These are phyloP conservation scores for Cryptococcus neoformans DNA, from an alignment of 1,284 basidiomycete species.

Conservation along the genomic window DNA sequence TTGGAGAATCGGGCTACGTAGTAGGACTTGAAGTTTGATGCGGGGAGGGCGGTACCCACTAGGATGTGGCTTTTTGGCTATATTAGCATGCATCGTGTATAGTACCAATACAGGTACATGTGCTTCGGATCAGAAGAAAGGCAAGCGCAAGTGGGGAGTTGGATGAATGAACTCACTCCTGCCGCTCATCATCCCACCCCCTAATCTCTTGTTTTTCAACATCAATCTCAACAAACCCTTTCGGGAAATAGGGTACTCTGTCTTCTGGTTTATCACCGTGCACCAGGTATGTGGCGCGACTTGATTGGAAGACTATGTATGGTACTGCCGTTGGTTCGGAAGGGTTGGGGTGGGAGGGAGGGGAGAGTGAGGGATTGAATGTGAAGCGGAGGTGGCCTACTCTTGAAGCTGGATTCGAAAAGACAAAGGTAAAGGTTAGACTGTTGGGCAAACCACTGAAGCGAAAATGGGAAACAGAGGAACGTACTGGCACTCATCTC, in stretches of 20 bases:
- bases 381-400: constrained; percentile 74
- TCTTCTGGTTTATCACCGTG: constrained; percentile 49
- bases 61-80: constrained; percentile 34
- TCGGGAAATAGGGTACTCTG: constrained; percentile 50
- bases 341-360: background rate
- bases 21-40: constrained; percentile 61
- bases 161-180: constrained; percentile 64
- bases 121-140: too few species aligned
- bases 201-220: constrained; percentile 57
- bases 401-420: constrained; percentile 58
- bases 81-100: background rate
- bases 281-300: constrained; percentile 61
- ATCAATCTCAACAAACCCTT: constrained; percentile 59
- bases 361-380: constrained; percentile 50
- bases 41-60: constrained; percentile 49
- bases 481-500: constrained; percentile 69
- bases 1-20: constrained; percentile 70
- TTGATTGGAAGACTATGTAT: constrained; percentile 67
- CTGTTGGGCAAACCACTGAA: background rate
- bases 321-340: constrained; percentile 43
- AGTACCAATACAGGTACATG: background rate
- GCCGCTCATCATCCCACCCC: constrained; percentile 68
- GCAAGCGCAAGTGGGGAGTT: constrained; percentile 16
- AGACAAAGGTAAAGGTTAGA: too few species aligned
- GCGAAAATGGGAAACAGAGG: background rate